A percentile compares a stretch with the other conserved stretches of the same genome.
phyloP scores from a whole-genome alignment of 768 basidiomycete species.

The Lactarius hengduanensis region DNA sequence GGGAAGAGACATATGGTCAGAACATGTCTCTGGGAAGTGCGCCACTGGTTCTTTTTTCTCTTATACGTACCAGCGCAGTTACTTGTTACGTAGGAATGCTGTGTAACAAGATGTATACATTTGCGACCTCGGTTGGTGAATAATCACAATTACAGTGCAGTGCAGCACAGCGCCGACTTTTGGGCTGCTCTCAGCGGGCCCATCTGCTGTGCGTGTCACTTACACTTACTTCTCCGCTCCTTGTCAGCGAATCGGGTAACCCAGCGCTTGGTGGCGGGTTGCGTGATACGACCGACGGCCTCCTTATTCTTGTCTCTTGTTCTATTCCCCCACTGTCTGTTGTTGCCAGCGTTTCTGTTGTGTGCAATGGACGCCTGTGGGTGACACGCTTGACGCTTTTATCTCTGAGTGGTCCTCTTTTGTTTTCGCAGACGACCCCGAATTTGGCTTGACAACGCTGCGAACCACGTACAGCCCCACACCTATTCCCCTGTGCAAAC shows the following conservation, averaged over 20 bases:
- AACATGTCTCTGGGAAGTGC: neutral
- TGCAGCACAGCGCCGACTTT: neutral
- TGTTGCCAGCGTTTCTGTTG: neutral
- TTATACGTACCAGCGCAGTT: neutral
- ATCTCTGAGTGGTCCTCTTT: neutral
- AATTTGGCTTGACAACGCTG: neutral
- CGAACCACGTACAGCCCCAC: neutral
- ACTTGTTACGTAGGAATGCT: neutral
- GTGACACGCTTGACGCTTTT: neutral
- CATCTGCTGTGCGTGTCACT: neutral
- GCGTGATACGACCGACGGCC: neutral
- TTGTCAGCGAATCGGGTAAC: conserved; percentile 8
- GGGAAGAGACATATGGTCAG: neutral
- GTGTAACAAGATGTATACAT: neutral
- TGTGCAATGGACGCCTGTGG: neutral
- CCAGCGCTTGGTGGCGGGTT: neutral
- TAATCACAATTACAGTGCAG: neutral
- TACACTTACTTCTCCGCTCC: neutral
- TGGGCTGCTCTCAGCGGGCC: neutral
- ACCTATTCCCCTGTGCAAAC: too few relatives aligned
- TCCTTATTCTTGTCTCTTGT: conserved; percentile 4
- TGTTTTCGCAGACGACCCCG: neutral
- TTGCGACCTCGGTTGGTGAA: neutral
- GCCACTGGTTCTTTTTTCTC: neutral
- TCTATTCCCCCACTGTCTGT: neutral